A percentile compares a stretch with the other conserved stretches of the same genome.
These are phyloP conservation scores for Bertia moriformis DNA, from an alignment of 2,329 filamentous ascomycete species.

Conservation along the genomic window DNA sequence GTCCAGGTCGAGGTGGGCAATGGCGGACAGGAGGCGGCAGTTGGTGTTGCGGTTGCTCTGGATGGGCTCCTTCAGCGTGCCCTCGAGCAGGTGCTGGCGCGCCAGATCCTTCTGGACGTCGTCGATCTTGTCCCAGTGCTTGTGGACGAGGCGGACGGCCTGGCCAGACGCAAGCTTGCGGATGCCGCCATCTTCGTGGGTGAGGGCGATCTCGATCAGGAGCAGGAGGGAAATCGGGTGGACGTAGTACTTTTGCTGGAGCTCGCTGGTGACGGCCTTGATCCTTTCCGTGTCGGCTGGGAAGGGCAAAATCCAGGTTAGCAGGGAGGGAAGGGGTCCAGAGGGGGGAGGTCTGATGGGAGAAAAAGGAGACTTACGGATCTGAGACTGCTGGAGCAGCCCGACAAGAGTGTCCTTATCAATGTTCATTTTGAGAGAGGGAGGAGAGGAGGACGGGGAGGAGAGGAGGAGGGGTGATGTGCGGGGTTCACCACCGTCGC, in stretches of 20 bases:
- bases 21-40: conserved; percentile 72
- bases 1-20: conserved; percentile 67
- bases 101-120: conserved; percentile 62
- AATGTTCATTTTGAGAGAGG: too few species aligned
- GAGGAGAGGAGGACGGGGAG: too few species aligned
- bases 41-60: conserved; percentile 70
- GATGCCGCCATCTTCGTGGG: conserved; percentile 56
- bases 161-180: conserved; percentile 88
- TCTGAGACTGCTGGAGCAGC: conserved; percentile 75
- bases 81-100: conserved; percentile 69
- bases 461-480: too few species aligned
- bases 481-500: too few species aligned
- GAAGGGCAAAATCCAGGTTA: too few species aligned
- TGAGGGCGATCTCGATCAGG: conserved; percentile 77
- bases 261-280: conserved; percentile 75
- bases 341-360: neutral
- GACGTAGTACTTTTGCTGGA: conserved; percentile 88
- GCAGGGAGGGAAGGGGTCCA: conserved; percentile 18
- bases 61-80: conserved; percentile 66
- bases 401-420: conserved; percentile 71
- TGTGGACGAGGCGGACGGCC: conserved; percentile 65
- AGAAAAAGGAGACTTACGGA: conserved; percentile 45
- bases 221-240: conserved; percentile 70
- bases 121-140: conserved; percentile 66
- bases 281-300: conserved; percentile 76